Base-by-base conservation (phyloP, 2,329 filamentous ascomycete species). In the Cladosporium halotolerans region DNA sequence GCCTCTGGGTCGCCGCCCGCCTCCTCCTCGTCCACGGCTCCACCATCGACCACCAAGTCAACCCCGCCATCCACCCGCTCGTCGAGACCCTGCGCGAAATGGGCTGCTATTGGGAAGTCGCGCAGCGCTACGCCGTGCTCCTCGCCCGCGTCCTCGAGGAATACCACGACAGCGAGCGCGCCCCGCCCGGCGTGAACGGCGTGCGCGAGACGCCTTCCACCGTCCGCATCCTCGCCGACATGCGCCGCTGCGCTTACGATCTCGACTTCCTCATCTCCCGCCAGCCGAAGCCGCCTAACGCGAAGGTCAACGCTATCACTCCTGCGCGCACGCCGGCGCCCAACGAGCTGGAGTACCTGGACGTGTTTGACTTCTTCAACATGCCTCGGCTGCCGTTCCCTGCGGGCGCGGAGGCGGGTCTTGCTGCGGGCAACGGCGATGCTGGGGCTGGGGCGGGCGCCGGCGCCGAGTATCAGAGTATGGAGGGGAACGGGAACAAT, bases 331-430 rank as follows among this genome's bases (percentile, higher is more conserved):
- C 56, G 45, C 87, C 88, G 1, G 86, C 83, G 9, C 81, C 86
- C 1, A 89, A 93, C 60, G 89, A 95, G 64, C 75, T 96, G 3
- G 91, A 95, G 67, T 95, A 95, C 66, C 75, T 96, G 2, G 90
- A 96, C 62, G 88, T 96, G 0, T 96, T 96, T 67, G 89, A 93
- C 62, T 96, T 95, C 66, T 96, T 96, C 76, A 96, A 96, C 66
- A 83, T 95, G 53, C 91, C 91, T 1, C 77, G 89, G 14, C 73
- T 96, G 19, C 79, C 80, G 0, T 70, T 73, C 46, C 28, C 43
- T 6, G 51, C 43, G 14, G 51, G 48, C 3, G 18, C 39, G 9
- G 48, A 51, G 2, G 13, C 13, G 13, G 9, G 28, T 7, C 13
- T 44, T 32, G 38, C 64, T 66, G 11, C 62, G 59, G 9, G 23